A percentile compares a stretch with the other conserved stretches of the same genome.
phyloP scores from a whole-genome alignment of 2,329 filamentous ascomycete species.

The Colletotrichum caudatum region DNA sequence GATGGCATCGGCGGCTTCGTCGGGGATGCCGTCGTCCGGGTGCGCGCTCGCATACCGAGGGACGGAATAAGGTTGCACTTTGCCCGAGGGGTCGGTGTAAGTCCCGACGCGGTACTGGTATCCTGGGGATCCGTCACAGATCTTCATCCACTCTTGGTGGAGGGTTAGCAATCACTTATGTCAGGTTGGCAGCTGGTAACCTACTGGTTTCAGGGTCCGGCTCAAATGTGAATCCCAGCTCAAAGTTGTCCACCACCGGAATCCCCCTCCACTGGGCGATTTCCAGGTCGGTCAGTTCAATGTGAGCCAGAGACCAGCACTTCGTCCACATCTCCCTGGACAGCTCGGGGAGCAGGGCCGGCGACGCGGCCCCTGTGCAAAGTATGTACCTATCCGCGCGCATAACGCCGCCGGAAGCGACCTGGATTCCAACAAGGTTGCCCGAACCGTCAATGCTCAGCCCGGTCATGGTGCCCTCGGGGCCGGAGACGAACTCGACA shows the following conservation, averaged over 20 bases:
- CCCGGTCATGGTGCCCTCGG: constrained; percentile 28
- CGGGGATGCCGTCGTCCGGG: constrained; percentile 38
- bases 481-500: constrained; percentile 22
- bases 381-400: constrained; percentile 27
- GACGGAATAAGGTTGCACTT: constrained; percentile 32
- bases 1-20: constrained; percentile 36
- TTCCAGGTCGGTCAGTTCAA: constrained; percentile 27
- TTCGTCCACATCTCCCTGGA: constrained; percentile 34
- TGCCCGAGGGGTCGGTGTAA: constrained; percentile 33
- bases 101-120: constrained; percentile 38
- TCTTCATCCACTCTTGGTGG: constrained; percentile 37
- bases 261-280: constrained; percentile 29
- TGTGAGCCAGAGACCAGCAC: constrained; percentile 33
- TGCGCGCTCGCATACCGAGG: constrained; percentile 41
- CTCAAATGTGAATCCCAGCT: constrained; percentile 43
- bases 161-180: neutral
- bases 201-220: constrained; percentile 39
- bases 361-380: constrained; percentile 31
- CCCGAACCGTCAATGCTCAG: neutral
- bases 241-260: constrained; percentile 39
- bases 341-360: constrained; percentile 25
- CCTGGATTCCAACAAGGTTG: constrained; percentile 24
- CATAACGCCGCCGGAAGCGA: constrained; percentile 21
- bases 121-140: constrained; percentile 42
- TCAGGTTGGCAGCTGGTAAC: fast-evolving